Conservation (phyloP, 2,329 filamentous ascomycete species). For the Botrytis cinerea region DNA sequence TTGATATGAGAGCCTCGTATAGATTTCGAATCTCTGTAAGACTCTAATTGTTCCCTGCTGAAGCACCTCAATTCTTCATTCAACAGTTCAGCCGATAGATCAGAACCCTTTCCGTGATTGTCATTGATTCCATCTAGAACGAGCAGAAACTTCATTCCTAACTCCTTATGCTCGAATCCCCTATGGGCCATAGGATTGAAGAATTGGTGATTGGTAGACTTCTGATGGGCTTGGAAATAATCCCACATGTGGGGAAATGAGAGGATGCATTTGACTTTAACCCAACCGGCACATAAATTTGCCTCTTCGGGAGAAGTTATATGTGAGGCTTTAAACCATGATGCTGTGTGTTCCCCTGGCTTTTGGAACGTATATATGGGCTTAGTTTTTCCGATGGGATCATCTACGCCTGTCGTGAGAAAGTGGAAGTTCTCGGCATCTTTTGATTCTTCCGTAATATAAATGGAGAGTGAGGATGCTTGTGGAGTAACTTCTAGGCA, state of each 20-base stretch:
- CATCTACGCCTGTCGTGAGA: constrained; percentile 6
- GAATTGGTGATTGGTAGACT: not conserved
- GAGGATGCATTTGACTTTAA: constrained; percentile 1
- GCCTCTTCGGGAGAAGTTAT: constrained; percentile 1
- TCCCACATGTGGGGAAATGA: constrained; percentile 15
- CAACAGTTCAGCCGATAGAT: not conserved
- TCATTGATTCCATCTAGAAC: not conserved
- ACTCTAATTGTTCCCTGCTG: not conserved
- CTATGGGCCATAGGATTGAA: not conserved
- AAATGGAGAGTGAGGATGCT: not conserved
- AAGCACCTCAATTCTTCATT: constrained; percentile 4
- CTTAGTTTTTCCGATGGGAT: not conserved
- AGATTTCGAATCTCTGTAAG: not conserved
- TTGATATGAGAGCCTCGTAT: not conserved
- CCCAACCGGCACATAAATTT: not conserved
- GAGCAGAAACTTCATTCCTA: not conserved
- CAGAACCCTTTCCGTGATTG: not conserved
- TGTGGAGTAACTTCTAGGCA: constrained; percentile 4
- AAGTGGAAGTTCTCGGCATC: constrained; percentile 6
- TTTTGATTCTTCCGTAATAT: not conserved
- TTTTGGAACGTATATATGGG: not conserved
- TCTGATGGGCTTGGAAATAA: not conserved
- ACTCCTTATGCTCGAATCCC: not conserved
- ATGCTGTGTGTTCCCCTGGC: not conserved
- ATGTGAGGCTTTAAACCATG: constrained; percentile 14